A percentile compares a stretch with the other conserved stretches of the same genome.
Evolutionary conservation across 2,329 filamentous ascomycete species (phyloP).

Genomic region (Orbilia ellipsospora): DNA sequence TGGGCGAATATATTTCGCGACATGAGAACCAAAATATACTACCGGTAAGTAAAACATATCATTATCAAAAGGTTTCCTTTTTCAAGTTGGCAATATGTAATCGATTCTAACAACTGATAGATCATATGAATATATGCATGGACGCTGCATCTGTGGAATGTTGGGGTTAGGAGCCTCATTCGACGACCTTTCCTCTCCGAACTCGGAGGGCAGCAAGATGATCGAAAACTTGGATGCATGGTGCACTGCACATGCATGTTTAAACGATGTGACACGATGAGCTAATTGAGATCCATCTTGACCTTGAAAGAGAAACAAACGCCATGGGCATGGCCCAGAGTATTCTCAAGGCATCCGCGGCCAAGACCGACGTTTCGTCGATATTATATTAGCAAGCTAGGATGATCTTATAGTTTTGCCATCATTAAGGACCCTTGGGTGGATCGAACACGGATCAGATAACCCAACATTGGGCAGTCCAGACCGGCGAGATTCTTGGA

Average conservation of each 20-base stretch:
- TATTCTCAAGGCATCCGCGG: slow-evolving; percentile 48
- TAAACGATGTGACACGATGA: slow-evolving; percentile 32
- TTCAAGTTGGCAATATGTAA: too few species aligned
- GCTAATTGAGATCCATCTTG: slow-evolving; percentile 4
- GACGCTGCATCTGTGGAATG: neutral
- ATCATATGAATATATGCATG: too few species aligned
- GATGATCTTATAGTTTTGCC: neutral
- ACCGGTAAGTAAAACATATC: too few species aligned
- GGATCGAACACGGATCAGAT: slow-evolving; percentile 55
- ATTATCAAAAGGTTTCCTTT: too few species aligned
- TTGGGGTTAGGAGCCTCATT: neutral
- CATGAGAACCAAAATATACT: too few species aligned
- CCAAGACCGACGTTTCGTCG: slow-evolving; percentile 38
- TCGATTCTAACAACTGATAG: too few species aligned
- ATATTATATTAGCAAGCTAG: too few species aligned
- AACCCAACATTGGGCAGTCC: slow-evolving; percentile 25
- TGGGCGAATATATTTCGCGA: neutral
- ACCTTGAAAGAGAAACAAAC: too few species aligned
- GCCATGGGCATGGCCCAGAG: neutral
- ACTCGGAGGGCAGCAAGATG: slow-evolving; percentile 25
- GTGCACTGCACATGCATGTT: slow-evolving; percentile 21
- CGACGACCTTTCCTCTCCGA: slow-evolving; percentile 28
- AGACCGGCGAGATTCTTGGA: slow-evolving; percentile 15
- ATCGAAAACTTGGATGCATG: neutral
- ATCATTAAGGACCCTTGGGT: too few species aligned